These are phyloP conservation scores for Neofusicoccum ribis DNA, from an alignment of 2,329 filamentous ascomycete genomes.

Conservation along the genomic window DNA sequence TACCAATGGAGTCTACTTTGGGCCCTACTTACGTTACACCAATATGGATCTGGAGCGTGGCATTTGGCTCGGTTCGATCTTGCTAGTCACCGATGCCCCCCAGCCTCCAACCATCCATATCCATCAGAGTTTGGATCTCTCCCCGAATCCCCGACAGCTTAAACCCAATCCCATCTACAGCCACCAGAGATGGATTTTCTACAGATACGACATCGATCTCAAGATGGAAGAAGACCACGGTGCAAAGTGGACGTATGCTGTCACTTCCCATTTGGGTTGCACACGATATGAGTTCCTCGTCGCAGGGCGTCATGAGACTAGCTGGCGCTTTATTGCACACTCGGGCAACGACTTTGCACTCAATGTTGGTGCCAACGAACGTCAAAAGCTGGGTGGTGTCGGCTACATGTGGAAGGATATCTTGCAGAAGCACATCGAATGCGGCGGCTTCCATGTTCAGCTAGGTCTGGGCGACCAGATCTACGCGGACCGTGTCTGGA, in stretches of 20 bases:
- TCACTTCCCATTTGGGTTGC: slow-evolving; percentile 94
- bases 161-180: slow-evolving; percentile 79
- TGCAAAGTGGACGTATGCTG: slow-evolving; percentile 95
- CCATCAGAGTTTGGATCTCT: slow-evolving; percentile 85
- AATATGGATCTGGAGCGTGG: slow-evolving; percentile 97
- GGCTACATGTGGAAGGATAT: slow-evolving; percentile 99
- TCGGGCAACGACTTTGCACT: slow-evolving; percentile 95
- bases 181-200: slow-evolving; percentile 94
- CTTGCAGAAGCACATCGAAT: slow-evolving; percentile 94
- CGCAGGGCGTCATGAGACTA: slow-evolving; percentile 83
- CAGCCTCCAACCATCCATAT: slow-evolving; percentile 96
- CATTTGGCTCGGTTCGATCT: slow-evolving; percentile 87
- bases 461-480: slow-evolving; percentile 92
- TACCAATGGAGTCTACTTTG: slow-evolving; percentile 97
- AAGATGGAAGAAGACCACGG: slow-evolving; percentile 78
- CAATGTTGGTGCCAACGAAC: slow-evolving; percentile 81
- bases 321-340: slow-evolving; percentile 94
- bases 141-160: slow-evolving; percentile 86
- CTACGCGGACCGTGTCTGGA: slow-evolving; percentile 93
- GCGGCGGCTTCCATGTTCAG: slow-evolving; percentile 92
- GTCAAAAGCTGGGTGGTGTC: slow-evolving; percentile 80
- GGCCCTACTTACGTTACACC: slow-evolving; percentile 89
- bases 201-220: slow-evolving; percentile 88
- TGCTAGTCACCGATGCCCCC: slow-evolving; percentile 86
- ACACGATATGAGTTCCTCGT: slow-evolving; percentile 98